Evolutionary conservation across 2,329 filamentous ascomycete species (phyloP).

Genomic region (Xylariaceae sp.): DNA sequence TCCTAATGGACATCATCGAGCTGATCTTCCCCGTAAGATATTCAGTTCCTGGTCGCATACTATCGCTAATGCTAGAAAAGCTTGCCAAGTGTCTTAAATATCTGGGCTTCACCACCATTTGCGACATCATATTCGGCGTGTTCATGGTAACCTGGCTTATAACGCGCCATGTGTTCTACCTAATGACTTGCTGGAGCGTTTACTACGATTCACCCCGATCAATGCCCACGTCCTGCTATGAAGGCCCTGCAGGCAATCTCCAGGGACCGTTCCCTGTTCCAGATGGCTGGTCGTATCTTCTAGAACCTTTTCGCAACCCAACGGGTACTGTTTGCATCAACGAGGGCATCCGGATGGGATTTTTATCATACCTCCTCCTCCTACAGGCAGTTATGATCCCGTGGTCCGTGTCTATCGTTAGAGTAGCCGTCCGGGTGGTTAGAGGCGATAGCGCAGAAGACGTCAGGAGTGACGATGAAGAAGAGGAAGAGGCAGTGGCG

Average conservation of each 20-base stretch:
- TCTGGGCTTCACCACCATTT: constrained; percentile 73
- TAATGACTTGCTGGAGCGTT: constrained; percentile 80
- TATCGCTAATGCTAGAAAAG: constrained; percentile 49
- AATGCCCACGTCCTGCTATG: constrained; percentile 75
- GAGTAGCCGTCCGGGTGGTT: constrained; percentile 79
- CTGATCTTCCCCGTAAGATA: constrained; percentile 77
- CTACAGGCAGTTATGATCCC: constrained; percentile 81
- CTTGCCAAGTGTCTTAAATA: constrained; percentile 92
- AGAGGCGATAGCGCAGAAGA: constrained; percentile 80
- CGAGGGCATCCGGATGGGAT: constrained; percentile 72
- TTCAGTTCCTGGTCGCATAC: neutral
- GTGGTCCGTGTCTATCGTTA: constrained; percentile 87
- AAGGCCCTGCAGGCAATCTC: constrained; percentile 59
- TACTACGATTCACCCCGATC: constrained; percentile 66
- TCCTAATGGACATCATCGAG: constrained; percentile 92
- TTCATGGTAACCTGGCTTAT: constrained; percentile 86
- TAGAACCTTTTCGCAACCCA: constrained; percentile 74
- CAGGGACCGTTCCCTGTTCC: constrained; percentile 58
- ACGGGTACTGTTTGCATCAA: constrained; percentile 83
- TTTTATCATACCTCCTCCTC: constrained; percentile 75
- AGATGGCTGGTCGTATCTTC: constrained; percentile 62
- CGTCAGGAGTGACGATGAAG: constrained; percentile 83
- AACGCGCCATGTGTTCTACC: constrained; percentile 80
- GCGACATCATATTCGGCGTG: constrained; percentile 80
- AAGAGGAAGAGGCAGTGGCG: constrained; percentile 64